Conservation (phyloP, 768 basidiomycete species). For the Clavulina sp. region DNA sequence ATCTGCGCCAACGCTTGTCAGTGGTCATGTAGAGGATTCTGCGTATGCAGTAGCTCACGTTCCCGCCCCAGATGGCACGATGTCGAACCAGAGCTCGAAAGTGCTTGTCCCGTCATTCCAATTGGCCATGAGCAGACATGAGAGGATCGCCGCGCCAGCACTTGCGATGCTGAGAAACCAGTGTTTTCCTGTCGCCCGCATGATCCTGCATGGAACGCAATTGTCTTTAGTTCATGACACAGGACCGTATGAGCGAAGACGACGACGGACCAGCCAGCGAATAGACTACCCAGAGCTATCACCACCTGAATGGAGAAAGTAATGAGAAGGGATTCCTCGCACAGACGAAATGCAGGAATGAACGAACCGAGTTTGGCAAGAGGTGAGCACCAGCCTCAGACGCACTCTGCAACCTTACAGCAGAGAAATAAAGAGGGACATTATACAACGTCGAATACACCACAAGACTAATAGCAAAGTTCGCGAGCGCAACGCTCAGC, state of each 20-base stretch:
- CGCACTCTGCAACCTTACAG: neutral
- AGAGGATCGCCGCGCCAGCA: constrained; percentile 43
- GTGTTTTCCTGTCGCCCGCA: constrained; percentile 74
- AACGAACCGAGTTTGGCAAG: constrained; percentile 69
- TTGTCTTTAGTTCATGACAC: neutral
- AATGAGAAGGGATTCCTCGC: too few species aligned
- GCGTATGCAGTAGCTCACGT: constrained; percentile 14
- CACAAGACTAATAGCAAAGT: constrained; percentile 58
- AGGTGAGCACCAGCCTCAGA: constrained; percentile 53
- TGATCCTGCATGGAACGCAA: constrained; percentile 49
- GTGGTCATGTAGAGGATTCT: neutral
- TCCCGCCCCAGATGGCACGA: constrained; percentile 68
- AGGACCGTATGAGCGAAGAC: neutral
- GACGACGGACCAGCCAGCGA: constrained; percentile 59
- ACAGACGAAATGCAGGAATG: constrained; percentile 6
- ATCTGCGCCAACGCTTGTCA: constrained; percentile 20
- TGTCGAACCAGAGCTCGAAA: constrained; percentile 57
- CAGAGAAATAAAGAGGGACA: constrained; percentile 10
- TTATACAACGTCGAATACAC: constrained; percentile 54
- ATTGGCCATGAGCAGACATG: constrained; percentile 33
- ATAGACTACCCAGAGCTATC: constrained; percentile 68
- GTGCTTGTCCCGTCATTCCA: constrained; percentile 54
- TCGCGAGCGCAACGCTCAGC: constrained; percentile 60
- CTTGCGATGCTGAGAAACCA: constrained; percentile 45
- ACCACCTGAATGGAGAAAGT: too few species aligned